Evolutionary conservation across 2,329 filamentous ascomycete species (phyloP).

Genomic region (Hirsutella rhossiliensis): DNA sequence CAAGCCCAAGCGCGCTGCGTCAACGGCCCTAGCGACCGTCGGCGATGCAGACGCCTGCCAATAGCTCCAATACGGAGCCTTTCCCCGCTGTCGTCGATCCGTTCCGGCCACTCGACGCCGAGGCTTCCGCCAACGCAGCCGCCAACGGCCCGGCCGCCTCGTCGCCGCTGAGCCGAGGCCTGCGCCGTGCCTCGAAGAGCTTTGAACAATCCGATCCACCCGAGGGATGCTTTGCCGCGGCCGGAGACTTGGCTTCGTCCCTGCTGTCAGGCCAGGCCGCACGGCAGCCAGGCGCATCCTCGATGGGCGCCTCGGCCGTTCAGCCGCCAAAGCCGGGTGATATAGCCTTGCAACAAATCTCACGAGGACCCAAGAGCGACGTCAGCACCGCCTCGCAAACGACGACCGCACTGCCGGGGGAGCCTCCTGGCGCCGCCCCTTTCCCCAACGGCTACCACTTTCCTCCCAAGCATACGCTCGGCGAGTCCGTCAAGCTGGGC

Average conservation of each 20-base stretch:
- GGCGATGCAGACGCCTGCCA: slow-evolving; percentile 6
- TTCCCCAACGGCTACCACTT: slow-evolving; percentile 57
- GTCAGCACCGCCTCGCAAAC: neutral
- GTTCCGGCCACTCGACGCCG: neutral
- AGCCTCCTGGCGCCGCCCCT: slow-evolving; percentile 21
- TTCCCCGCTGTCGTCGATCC: slow-evolving; percentile 14
- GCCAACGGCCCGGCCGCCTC: slow-evolving; percentile 16
- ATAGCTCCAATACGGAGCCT: slow-evolving; percentile 10
- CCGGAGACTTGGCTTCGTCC: slow-evolving; percentile 31
- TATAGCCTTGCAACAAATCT: neutral
- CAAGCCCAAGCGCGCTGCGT: neutral
- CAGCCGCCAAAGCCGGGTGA: neutral
- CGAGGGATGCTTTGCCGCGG: slow-evolving; percentile 34
- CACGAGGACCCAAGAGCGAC: neutral
- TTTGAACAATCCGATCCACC: slow-evolving; percentile 35
- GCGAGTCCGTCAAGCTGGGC: slow-evolving; percentile 44
- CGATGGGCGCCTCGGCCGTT: slow-evolving; percentile 7
- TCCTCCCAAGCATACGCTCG: slow-evolving; percentile 47
- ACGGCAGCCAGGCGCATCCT: slow-evolving; percentile 6
- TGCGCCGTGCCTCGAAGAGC: slow-evolving; percentile 19
- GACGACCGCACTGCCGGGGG: slow-evolving; percentile 1
- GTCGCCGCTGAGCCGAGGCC: slow-evolving; percentile 17
- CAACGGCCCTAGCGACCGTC: neutral
- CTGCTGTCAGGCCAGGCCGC: slow-evolving; percentile 15
- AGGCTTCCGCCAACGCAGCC: slow-evolving; percentile 2